A percentile compares a stretch with the other conserved stretches of the same genome.
Conservation (phyloP, 768 basidiomycete species). For the Piloderma croceum region DNA sequence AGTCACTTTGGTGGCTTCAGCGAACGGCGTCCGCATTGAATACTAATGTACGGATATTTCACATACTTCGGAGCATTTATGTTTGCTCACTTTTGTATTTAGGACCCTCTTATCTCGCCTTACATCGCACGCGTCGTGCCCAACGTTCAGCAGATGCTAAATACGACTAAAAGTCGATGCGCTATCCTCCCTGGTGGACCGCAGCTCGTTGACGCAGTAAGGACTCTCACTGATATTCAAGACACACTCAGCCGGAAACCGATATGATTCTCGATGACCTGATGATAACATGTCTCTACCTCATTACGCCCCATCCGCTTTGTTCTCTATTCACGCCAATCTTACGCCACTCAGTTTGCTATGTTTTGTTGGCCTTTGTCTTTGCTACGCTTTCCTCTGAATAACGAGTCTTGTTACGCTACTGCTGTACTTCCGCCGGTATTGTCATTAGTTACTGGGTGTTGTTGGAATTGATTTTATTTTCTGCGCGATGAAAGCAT, state of each 20-base stretch:
- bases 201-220: conserved; percentile 59
- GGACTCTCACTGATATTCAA: conserved; percentile 70
- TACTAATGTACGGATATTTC: conserved; percentile 49
- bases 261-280: background rate
- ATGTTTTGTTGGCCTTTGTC: too few relatives aligned
- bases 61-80: conserved; percentile 1
- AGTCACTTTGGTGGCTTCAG: conserved; percentile 83
- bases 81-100: conserved; percentile 8
- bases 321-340: background rate
- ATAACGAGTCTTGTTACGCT: too few relatives aligned
- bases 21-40: conserved; percentile 66
- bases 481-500: too few relatives aligned
- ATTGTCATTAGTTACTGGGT: too few relatives aligned
- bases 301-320: conserved; percentile 3
- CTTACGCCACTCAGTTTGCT: background rate
- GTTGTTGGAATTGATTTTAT: too few relatives aligned
- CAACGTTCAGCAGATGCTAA: conserved; percentile 69
- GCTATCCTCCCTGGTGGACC: conserved; percentile 71
- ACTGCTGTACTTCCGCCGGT: too few relatives aligned
- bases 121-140: conserved; percentile 79
- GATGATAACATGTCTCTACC: conserved; percentile 7
- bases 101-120: conserved; percentile 79
- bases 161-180: conserved; percentile 75
- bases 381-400: too few relatives aligned
- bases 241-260: conserved; percentile 53